Conservation (phyloP, 345 rosid species). For the Hirschfeldia incana region DNA sequence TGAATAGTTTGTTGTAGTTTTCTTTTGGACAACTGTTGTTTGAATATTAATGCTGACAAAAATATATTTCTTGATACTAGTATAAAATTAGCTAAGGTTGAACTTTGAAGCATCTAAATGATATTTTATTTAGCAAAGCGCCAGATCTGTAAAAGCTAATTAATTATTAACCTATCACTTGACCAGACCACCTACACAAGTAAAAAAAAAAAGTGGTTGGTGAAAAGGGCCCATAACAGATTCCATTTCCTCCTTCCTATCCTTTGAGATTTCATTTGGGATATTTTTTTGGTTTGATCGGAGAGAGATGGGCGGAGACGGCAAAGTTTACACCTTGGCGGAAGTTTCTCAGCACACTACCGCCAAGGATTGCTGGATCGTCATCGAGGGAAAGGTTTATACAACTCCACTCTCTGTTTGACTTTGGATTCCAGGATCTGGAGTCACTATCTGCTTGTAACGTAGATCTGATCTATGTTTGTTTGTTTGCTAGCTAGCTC, state of each 20-base stretch:
- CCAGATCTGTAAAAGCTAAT: background rate
- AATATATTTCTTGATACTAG: no score
- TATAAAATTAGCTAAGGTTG: no score
- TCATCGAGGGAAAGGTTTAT: conserved; percentile 79
- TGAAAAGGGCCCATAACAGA: background rate
- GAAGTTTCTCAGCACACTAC: conserved; percentile 75
- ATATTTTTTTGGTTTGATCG: background rate
- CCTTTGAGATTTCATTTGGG: background rate
- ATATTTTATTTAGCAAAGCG: background rate
- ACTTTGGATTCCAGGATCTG: conserved; percentile 1
- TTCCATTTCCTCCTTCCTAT: background rate
- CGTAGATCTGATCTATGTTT: conserved; percentile 12
- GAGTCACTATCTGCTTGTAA: background rate
- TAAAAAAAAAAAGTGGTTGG: background rate
- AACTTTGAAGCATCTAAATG: background rate
- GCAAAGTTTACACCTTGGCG: conserved; percentile 63
- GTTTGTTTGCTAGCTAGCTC: background rate
- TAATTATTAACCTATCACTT: background rate
- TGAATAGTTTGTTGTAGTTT: no score
- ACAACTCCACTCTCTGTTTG: background rate
- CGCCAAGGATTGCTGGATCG: conserved; percentile 81
- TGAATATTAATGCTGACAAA: background rate
- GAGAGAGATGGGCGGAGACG: conserved; percentile 52
- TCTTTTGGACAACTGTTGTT: background rate
- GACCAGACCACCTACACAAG: background rate